Base-by-base conservation (phyloP, 805 yeast genomes). In the Metschnikowia santaceciliae region DNA sequence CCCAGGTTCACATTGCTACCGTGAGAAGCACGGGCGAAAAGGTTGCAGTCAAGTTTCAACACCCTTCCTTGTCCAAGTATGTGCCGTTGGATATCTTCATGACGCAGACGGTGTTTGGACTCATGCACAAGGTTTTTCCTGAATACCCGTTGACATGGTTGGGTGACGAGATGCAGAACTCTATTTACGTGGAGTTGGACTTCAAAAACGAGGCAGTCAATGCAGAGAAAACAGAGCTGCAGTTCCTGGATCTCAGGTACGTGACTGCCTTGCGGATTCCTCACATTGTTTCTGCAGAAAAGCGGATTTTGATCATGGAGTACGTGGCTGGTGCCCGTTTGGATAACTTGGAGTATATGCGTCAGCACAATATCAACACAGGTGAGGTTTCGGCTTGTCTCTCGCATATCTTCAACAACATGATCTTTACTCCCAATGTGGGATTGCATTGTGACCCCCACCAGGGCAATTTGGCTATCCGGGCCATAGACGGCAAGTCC, bases 381-480 rank as follows among this genome's bases (percentile, higher is more conserved):
- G 79, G 85, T 0, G 87, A 88, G 55, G 96, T 94, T 7, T 84
- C 95, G 2, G 71, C 84, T 6, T 92, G 97, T 64, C 74, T 94
- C 36, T 83, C 97, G 0, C 96, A 92, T 60, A 84, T 90, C 30
- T 94, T 94, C 74, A 89, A 92, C 71, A 84, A 83, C 62, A 94
- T 94, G 99, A 90, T 94, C 38, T 94, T 94, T 72, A 86, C 95
- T 2, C 96, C 97, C 0, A 84, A 83, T 26, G 96, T 90, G 20
- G 89, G 92, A 0, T 80, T 94, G 40, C 99, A 94, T 66, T 94
- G 99, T 71, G 99, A 94, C 66, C 99, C 99, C 1, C 99, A 94
- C 66, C 96, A 96, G 10, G 99, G 99, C 0, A 94, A 94, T 62
- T 72, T 94, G 52, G 97, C 98, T 0, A 89, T 94, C 20, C 74